Evolutionary conservation across 1,284 basidiomycete genomes (phyloP), one percentile per base, ranked within the genome.

Genomic region (Cronartium quercuum): DNA sequence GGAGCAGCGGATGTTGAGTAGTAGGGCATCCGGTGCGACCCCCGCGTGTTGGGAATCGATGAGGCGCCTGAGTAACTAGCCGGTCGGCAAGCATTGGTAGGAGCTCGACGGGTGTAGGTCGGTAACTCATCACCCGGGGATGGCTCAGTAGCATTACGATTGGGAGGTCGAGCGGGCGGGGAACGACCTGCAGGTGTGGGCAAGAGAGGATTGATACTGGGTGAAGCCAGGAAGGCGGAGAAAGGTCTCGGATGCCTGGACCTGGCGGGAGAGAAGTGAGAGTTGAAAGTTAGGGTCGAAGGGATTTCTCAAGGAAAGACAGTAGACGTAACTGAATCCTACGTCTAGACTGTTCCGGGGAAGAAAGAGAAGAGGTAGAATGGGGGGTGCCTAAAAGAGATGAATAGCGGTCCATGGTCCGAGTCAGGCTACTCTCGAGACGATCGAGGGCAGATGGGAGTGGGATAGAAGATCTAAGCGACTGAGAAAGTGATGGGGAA

Each of bases 71-170:
- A n/a, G 29, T n/a, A 55, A 55, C n/a, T 55, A 55, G 18, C 51
- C 6, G 51, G 51, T 29, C 51, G 7, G 51, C 29, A 21, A 55
- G 29, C n/a, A 5, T 29, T n/a, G 6, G 29, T 6, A 40, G 63
- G 63, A 18, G 57, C 18, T 65, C 63, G 24, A 41, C 63, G 24
- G 34, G 63, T 41, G 40, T 65, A 65, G 10, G 63, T 41, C 7
- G 63, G 63, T 40, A 65, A 38, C 18, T 65, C 37, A 65, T 65
- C 63, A 21, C 40, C 63, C 18, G 40, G 10, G 7, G 9, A 21
- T 21, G 51, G 51, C 29, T 55, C 51, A 21, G 51, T 21, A 9
- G 51, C 18, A 62, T 55, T 55, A 10, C 51, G 51, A 21, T 1
- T 55, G 51, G 51, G 18, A 12, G n/a, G 10, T 9, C n/a, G 29